Percentiles rank a stretch among this genome's conserved stretches.
Conservation (phyloP, 768 basidiomycete species). For the Obba rivulosa region DNA sequence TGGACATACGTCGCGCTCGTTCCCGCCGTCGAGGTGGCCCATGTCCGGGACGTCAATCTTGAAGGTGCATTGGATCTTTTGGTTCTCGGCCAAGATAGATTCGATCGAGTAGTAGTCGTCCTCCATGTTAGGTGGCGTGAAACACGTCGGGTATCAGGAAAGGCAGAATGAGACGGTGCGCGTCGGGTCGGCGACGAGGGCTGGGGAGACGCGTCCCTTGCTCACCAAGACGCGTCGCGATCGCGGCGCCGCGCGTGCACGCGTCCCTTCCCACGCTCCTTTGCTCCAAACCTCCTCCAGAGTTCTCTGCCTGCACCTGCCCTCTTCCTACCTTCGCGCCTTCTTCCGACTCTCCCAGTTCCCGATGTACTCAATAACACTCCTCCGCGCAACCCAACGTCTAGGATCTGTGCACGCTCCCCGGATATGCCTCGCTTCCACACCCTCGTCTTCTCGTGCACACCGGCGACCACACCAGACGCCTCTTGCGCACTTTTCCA, state of each 20-base stretch:
- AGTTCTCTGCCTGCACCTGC: background rate
- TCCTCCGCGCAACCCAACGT: background rate
- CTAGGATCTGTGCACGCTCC: background rate
- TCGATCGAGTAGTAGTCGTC: slow-evolving; percentile 91
- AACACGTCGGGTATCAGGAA: no score
- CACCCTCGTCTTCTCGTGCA: background rate
- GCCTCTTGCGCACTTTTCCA: slow-evolving; percentile 2
- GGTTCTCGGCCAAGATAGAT: slow-evolving; percentile 84
- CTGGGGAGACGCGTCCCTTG: no score
- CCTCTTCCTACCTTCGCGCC: background rate
- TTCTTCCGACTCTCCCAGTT: background rate
- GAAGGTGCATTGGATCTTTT: slow-evolving; percentile 96
- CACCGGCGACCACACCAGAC: background rate
- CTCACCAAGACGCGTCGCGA: background rate
- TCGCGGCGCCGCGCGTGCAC: background rate
- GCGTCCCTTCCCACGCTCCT: background rate
- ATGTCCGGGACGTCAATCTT: slow-evolving; percentile 78
- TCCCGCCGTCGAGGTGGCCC: slow-evolving; percentile 86
- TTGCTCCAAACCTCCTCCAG: background rate
- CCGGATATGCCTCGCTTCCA: background rate
- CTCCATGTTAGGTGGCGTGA: slow-evolving; percentile 49
- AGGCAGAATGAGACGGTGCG: no score
- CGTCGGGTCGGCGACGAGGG: no score
- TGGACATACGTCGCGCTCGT: slow-evolving; percentile 68
- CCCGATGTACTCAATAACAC: background rate